A percentile compares a stretch with the other conserved stretches of the same genome.
phyloP scores from a whole-genome alignment of 441 rosid species.

The Geranium incanum region DNA sequence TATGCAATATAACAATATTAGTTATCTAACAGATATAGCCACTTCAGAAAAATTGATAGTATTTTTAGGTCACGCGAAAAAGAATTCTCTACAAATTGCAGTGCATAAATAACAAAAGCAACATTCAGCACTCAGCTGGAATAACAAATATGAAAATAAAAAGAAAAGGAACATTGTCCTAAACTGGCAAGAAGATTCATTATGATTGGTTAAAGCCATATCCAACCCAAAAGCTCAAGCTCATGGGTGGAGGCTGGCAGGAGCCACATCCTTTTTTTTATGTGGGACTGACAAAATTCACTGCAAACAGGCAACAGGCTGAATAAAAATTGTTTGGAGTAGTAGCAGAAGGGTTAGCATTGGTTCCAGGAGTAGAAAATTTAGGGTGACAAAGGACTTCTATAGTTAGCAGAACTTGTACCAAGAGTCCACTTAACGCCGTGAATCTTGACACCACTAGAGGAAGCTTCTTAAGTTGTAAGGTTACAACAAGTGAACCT shows the following conservation, averaged over 20 bases:
- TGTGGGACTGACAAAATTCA: background rate
- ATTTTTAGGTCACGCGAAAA: background rate
- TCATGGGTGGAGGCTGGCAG: too few species aligned
- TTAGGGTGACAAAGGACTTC: background rate
- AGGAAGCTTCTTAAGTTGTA: slow-evolving; percentile 72
- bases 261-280: too few species aligned
- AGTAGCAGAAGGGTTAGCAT: background rate
- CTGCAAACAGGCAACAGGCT: slow-evolving; percentile 15
- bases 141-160: slow-evolving; percentile 3
- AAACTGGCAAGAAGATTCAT: slow-evolving; percentile 6
- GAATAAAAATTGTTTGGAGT: slow-evolving; percentile 9
- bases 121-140: background rate
- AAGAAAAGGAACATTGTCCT: background rate
- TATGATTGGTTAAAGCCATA: background rate
- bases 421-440: slow-evolving; percentile 96
- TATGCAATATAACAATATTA: background rate
- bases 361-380: slow-evolving; percentile 12
- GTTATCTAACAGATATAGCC: background rate
- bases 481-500: slow-evolving; percentile 67
- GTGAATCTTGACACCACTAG: slow-evolving; percentile 77
- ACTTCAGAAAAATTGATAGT: background rate
- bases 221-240: too few species aligned
- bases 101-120: background rate
- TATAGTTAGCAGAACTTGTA: slow-evolving; percentile 27
- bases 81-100: background rate